phyloP scores from a whole-genome alignment of 352 stramenopile genomes.

The Phytophthora colocasiae region DNA sequence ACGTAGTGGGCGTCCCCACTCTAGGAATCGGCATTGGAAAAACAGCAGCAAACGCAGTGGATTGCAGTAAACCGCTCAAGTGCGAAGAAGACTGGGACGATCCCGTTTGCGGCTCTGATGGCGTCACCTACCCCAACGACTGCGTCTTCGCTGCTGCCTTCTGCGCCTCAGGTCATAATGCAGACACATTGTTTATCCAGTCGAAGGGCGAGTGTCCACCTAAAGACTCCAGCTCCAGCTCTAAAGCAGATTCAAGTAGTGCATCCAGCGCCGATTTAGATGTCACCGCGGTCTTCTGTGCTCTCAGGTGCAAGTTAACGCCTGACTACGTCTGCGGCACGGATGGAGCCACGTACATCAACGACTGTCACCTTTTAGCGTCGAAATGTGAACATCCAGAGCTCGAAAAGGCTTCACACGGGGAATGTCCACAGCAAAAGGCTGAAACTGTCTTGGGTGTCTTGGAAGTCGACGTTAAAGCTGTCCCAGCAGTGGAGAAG shows the following conservation, averaged over 20 bases:
- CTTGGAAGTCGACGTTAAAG: slow-evolving; percentile 20
- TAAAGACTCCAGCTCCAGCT: neutral
- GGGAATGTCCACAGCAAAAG: slow-evolving; percentile 25
- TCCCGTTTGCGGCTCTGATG: slow-evolving; percentile 51
- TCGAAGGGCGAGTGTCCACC: slow-evolving; percentile 14
- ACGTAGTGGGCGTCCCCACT: too few species aligned
- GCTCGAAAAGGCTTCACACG: slow-evolving; percentile 50
- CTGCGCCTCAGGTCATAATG: slow-evolving; percentile 13
- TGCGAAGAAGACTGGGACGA: slow-evolving; percentile 20
- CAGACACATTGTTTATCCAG: slow-evolving; percentile 28
- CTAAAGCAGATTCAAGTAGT: neutral
- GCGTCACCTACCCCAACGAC: slow-evolving; percentile 48
- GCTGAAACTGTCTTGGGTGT: slow-evolving; percentile 10
- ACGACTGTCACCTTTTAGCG: slow-evolving; percentile 55
- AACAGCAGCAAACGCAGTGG: slow-evolving; percentile 14
- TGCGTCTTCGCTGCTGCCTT: slow-evolving; percentile 37
- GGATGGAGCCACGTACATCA: slow-evolving; percentile 61
- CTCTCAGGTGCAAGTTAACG: slow-evolving; percentile 41
- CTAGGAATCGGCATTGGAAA: slow-evolving; percentile 12
- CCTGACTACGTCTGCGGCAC: slow-evolving; percentile 55
- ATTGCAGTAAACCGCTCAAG: slow-evolving; percentile 23
- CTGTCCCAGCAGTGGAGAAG: slow-evolving; percentile 32
- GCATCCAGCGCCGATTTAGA: slow-evolving; percentile 14
- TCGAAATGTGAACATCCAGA: slow-evolving; percentile 55
- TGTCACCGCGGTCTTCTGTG: slow-evolving; percentile 35